These are phyloP conservation scores for Aspergillus eucalypticola DNA, from an alignment of 2,329 filamentous ascomycete genomes.

Conservation along the genomic window DNA sequence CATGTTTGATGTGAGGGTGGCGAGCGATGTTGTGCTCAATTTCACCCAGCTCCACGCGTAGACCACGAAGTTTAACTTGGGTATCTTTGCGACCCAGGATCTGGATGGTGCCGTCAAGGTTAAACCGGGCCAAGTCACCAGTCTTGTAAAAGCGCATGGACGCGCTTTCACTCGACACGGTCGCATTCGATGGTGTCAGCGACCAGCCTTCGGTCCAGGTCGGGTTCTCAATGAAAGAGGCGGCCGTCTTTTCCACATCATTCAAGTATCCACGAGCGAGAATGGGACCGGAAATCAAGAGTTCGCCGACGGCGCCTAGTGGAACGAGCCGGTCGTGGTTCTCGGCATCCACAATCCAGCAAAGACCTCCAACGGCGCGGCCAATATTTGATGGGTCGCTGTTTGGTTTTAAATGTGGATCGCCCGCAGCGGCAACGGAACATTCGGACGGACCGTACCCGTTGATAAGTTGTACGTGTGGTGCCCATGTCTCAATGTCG, in stretches of 20 bases:
- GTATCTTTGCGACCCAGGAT: constrained; percentile 10
- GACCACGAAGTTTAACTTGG: constrained; percentile 10
- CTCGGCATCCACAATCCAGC: constrained; percentile 12
- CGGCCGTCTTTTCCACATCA: not conserved
- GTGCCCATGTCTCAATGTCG: constrained; percentile 9
- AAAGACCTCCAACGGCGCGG: not conserved
- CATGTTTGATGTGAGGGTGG: not conserved
- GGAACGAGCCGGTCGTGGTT: constrained; percentile 12
- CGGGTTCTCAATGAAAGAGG: not conserved
- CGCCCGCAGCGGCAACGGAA: constrained; percentile 1
- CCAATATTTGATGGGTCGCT: constrained; percentile 5
- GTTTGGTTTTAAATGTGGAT: not conserved
- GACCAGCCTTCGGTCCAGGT: not conserved
- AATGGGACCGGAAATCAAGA: constrained; percentile 11
- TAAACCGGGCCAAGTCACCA: constrained; percentile 4
- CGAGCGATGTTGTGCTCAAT: constrained; percentile 3
- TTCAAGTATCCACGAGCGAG: constrained; percentile 10
- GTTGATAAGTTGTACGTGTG: not conserved
- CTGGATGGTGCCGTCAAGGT: not conserved
- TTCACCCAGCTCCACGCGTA: constrained; percentile 11
- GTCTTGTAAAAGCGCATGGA: constrained; percentile 5
- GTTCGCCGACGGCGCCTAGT: constrained; percentile 14
- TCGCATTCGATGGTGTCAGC: not conserved
- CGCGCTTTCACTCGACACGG: not conserved
- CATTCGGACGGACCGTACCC: constrained; percentile 14